phyloP scores from a whole-genome alignment of 345 rosid species.

The Hibiscus syriacus region DNA sequence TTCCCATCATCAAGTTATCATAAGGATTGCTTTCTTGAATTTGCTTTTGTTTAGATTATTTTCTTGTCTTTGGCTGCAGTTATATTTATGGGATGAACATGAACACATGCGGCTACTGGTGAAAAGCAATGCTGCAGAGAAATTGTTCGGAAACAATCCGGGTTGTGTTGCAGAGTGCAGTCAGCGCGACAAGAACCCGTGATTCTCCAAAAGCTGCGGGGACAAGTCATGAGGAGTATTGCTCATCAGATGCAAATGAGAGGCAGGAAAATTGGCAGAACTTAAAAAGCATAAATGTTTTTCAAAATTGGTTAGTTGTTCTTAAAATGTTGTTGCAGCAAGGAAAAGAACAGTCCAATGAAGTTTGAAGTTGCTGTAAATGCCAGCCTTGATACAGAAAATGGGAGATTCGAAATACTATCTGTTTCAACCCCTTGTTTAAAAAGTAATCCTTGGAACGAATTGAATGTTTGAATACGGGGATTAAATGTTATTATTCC shows the following conservation, averaged over 20 bases:
- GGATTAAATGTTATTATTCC: conserved; percentile 10
- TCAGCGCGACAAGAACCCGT: background rate
- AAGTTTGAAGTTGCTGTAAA: conserved; percentile 33
- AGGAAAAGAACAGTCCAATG: conserved; percentile 38
- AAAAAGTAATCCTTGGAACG: background rate
- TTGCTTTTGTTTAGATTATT: background rate
- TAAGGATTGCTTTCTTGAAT: background rate
- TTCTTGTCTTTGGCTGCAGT: conserved; percentile 23
- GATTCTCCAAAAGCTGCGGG: background rate
- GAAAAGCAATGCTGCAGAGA: conserved; percentile 50
- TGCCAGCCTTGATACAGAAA: conserved; percentile 8
- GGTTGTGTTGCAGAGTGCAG: conserved; percentile 14
- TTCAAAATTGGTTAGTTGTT: conserved; percentile 33
- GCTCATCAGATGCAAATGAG: conserved; percentile 12
- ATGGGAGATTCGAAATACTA: background rate
- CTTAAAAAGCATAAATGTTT: conserved; percentile 15
- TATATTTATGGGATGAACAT: conserved; percentile 50
- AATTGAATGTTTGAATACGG: background rate
- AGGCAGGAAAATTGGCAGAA: conserved; percentile 7
- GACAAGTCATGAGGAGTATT: background rate
- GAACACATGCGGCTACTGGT: conserved; percentile 41
- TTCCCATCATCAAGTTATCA: background rate
- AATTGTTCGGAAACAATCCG: conserved; percentile 41
- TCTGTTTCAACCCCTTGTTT: background rate
- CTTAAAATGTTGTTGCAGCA: conserved; percentile 27